Evolutionary conservation across 2,329 filamentous ascomycete species (phyloP), one percentile per base, ranked within the genome.

Genomic region (Pseudofabraea citricarpa): DNA sequence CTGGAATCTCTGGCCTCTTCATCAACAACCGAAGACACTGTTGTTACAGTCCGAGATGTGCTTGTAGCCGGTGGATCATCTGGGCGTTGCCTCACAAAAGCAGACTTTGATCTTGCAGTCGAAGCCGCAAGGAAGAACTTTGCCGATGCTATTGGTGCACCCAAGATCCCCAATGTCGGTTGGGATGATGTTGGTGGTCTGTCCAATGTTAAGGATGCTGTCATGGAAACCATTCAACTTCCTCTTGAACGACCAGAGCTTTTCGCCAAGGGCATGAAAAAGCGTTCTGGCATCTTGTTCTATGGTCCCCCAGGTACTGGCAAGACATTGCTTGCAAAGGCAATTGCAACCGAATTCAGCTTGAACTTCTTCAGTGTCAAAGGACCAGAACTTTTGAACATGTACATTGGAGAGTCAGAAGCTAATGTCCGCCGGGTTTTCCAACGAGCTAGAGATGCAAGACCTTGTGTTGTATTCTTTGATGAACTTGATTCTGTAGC

Each of bases 221-320:
- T 97, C 41, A 87, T 89, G 63, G 93, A 97, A 64, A 97, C 93
- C 0, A 97, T 97, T 42, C 91, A 96, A 62, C 74, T 97, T 26
- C 93, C 91, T 0, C 77, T 97, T 1, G 88, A 95, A 49, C 77
- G 90, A 8, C 91, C 91, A 1, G 93, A 97, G 63, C 76, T 97
- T 1, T 97, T 97, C 58, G 90, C 90, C 23, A 94, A 91, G 70
- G 93, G 91, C 39, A 93, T 97, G 85, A 96, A 96, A 76, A 97
- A 97, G 71, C 83, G 91, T 32, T 95, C 88, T 18, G 90, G 90
- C 55, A 95, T 95, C 52, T 66, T 95, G 19, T 95, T 95, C 67
- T 95, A 95, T 58, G 90, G 90, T 0, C 90, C 90, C 1, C 90
- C 90, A 0, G 90, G 90, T 49, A 95, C 90, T 1, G 90, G 90